Conservation (phyloP, 306 rosid species). For the Gynostemma pentaphyllum region DNA sequence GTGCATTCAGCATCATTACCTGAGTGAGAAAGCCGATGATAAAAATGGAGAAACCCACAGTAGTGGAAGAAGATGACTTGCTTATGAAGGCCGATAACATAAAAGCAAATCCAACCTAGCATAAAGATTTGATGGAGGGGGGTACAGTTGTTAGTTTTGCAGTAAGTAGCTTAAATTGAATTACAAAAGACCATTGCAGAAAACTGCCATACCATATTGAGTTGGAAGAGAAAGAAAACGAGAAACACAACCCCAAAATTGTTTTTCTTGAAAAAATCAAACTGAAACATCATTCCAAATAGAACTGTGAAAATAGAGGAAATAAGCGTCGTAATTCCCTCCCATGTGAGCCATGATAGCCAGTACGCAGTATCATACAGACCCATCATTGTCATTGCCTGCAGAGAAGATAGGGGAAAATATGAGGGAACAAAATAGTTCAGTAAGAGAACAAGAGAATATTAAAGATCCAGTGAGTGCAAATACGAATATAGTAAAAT, state of each 20-base stretch:
- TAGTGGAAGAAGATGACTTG: slow-evolving; percentile 74
- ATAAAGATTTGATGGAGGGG: slow-evolving; percentile 5
- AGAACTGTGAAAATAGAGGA: slow-evolving; percentile 71
- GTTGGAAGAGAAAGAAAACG: slow-evolving; percentile 77
- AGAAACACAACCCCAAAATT: slow-evolving; percentile 42
- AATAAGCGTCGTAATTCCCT: slow-evolving; percentile 40
- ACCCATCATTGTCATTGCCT: slow-evolving; percentile 96
- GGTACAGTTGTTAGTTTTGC: not conserved
- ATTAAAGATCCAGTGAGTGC: not conserved
- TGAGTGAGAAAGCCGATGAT: slow-evolving; percentile 68
- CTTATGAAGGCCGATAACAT: slow-evolving; percentile 71
- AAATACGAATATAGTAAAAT: not conserved
- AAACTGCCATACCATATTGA: slow-evolving; percentile 59
- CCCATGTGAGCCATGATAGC: slow-evolving; percentile 91
- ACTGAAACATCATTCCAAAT: slow-evolving; percentile 80
- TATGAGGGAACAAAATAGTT: not conserved
- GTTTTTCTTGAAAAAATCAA: slow-evolving; percentile 67
- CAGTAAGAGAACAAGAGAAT: not conserved
- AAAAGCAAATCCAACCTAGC: slow-evolving; percentile 75
- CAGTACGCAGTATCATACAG: slow-evolving; percentile 86
- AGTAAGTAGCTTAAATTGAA: not conserved
- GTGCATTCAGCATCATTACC: slow-evolving; percentile 36
- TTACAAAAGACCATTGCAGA: slow-evolving; percentile 1
- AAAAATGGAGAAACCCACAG: slow-evolving; percentile 51
- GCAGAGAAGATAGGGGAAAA: slow-evolving; percentile 5